Evolutionary conservation across 495 filamentous ascomycete genomes (phyloP).

Genomic region (Thozetella sp.): DNA sequence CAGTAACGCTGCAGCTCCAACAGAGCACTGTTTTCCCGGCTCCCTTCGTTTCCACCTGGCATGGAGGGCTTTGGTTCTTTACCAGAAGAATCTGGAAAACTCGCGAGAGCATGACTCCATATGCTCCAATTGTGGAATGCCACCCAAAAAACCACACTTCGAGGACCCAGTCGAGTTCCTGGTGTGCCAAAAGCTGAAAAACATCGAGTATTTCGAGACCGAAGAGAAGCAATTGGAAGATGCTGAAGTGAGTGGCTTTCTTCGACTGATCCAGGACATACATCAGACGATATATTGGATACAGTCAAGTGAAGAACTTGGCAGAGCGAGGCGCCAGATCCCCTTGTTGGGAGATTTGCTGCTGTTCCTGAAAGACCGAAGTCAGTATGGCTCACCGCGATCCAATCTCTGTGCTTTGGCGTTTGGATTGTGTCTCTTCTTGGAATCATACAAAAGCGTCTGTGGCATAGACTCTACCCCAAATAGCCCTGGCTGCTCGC

Average conservation of each 20-base stretch:
- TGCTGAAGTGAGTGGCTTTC: background rate
- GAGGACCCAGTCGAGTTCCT: background rate
- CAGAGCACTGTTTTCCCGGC: background rate
- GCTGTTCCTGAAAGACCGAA: background rate
- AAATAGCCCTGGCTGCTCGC: background rate
- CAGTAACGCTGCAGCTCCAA: background rate
- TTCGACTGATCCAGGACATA: background rate
- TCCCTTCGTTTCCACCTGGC: background rate
- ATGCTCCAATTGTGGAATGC: background rate
- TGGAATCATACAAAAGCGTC: background rate
- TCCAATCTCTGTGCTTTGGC: background rate
- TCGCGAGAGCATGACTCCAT: background rate
- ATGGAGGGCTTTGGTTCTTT: background rate
- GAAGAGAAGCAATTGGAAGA: background rate
- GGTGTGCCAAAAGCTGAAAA: background rate
- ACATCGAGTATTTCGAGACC: background rate
- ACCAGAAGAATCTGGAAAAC: background rate
- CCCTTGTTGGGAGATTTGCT: background rate
- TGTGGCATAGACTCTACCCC: background rate
- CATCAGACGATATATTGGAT: background rate
- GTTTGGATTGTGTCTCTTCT: background rate
- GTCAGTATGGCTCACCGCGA: background rate
- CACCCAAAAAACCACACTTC: background rate
- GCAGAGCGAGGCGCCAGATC: background rate
- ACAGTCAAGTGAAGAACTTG: background rate